Percentiles rank a stretch among this genome's conserved stretches.
Evolutionary conservation across 2,329 filamentous ascomycete genomes (phyloP).

Genomic region (Fusarium nelsonii): DNA sequence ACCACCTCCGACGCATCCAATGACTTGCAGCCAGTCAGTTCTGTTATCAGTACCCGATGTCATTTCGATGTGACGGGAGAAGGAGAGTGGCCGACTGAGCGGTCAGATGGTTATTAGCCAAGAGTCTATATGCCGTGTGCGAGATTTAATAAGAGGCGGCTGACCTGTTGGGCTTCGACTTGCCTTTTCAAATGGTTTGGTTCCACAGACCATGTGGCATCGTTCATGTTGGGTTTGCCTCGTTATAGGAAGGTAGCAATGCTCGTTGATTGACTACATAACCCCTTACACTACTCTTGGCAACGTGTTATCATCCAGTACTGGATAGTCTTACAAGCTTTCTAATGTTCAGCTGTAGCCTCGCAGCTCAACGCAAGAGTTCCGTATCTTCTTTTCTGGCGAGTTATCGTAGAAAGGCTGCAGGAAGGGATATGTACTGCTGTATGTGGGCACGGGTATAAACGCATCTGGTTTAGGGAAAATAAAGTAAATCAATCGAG

Average conservation of each 20-base stretch:
- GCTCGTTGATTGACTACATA: neutral
- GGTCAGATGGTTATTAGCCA: neutral
- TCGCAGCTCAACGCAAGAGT: neutral
- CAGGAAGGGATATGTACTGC: too few relatives aligned
- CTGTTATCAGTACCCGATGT: conserved; percentile 7
- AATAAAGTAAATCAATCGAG: too few relatives aligned
- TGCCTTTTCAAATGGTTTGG: conserved; percentile 12
- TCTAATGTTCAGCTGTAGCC: neutral
- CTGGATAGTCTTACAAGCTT: too few relatives aligned
- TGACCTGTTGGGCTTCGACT: neutral
- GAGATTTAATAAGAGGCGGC: conserved; percentile 12
- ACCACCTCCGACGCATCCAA: conserved; percentile 14
- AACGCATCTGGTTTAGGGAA: too few relatives aligned
- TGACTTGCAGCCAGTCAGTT: neutral
- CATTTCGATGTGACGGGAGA: neutral
- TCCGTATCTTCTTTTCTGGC: neutral
- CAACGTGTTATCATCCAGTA: neutral
- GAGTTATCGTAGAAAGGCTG: too few relatives aligned
- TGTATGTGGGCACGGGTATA: too few relatives aligned
- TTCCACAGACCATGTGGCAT: conserved; percentile 2
- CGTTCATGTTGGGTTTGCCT: neutral
- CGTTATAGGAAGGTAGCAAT: conserved; percentile 15
- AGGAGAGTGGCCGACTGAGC: neutral
- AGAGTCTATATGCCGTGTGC: neutral
- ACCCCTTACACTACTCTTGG: neutral